Conservation (phyloP, 2,329 filamentous ascomycete genomes). For the Trichoderma sp. region DNA sequence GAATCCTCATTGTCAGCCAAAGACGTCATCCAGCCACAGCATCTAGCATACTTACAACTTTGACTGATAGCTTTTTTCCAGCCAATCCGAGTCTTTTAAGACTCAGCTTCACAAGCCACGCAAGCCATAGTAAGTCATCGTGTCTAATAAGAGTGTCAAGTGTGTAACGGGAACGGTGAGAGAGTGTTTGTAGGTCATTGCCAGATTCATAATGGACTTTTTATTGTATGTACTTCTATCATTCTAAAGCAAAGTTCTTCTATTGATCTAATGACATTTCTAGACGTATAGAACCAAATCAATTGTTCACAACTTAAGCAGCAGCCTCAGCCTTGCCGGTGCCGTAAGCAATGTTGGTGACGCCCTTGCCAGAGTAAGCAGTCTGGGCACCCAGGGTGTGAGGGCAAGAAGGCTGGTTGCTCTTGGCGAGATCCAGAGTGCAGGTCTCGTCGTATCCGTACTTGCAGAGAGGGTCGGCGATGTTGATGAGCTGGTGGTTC, state of each 20-base stretch:
- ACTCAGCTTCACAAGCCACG: not conserved
- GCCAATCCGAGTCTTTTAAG: not conserved
- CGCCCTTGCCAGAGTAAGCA: conserved; percentile 33
- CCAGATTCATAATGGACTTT: conserved; percentile 2
- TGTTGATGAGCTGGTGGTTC: conserved; percentile 54
- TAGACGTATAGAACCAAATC: conserved; percentile 7
- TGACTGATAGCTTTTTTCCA: not conserved
- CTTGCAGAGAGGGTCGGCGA: conserved; percentile 49
- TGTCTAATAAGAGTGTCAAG: not conserved
- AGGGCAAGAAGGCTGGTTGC: conserved; percentile 53
- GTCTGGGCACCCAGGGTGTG: conserved; percentile 39
- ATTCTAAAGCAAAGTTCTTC: conserved; percentile 5
- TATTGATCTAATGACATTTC: not conserved
- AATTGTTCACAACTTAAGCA: not conserved
- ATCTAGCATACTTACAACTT: not conserved
- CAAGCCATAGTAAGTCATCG: not conserved
- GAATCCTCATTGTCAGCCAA: not conserved
- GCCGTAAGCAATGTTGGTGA: conserved; percentile 52
- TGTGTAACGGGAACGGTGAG: not conserved
- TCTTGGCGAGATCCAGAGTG: conserved; percentile 43
- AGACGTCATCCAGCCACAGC: not conserved
- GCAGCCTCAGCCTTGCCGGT: conserved; percentile 40
- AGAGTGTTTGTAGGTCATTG: not conserved
- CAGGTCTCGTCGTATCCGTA: conserved; percentile 52
- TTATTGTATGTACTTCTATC: not conserved